phyloP scores from a whole-genome alignment of 306 rosid genomes.

The Prunus davidiana region DNA sequence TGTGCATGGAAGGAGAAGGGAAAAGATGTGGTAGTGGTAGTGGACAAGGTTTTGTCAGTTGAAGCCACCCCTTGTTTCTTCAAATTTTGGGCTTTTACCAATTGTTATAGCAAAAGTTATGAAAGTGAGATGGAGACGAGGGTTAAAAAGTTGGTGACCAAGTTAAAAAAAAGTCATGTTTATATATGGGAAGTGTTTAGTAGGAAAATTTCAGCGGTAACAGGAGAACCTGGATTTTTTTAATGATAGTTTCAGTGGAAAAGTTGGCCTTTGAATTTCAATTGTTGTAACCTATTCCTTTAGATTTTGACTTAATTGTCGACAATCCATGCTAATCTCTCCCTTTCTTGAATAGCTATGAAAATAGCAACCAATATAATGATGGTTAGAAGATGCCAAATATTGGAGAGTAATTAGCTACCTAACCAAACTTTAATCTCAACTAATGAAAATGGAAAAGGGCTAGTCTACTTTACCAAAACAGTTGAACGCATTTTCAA shows the following conservation, averaged over 20 bases:
- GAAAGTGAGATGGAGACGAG: neutral
- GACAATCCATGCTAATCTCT: neutral
- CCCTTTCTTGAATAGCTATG: neutral
- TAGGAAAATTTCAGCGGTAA: neutral
- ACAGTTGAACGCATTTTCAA: no score
- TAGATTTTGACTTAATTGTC: neutral
- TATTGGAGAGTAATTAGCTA: no score
- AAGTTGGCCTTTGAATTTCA: neutral
- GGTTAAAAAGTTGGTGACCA: neutral
- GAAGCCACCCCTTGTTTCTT: constrained; percentile 7
- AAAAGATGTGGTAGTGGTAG: neutral
- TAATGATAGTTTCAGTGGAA: neutral
- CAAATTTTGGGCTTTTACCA: constrained; percentile 7
- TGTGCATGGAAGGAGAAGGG: neutral
- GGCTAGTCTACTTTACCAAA: no score
- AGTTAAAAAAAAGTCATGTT: constrained; percentile 10
- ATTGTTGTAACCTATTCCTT: neutral
- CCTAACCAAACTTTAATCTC: no score
- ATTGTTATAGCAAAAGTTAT: neutral
- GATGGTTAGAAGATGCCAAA: no score
- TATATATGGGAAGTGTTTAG: constrained; percentile 1
- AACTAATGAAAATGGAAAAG: no score
- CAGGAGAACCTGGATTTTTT: neutral
- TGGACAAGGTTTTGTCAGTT: constrained; percentile 10
- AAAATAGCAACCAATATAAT: no score